Percentiles rank a stretch among this genome's conserved stretches.
phyloP scores from a whole-genome alignment of 805 yeast species.

The Candida chilensis region DNA sequence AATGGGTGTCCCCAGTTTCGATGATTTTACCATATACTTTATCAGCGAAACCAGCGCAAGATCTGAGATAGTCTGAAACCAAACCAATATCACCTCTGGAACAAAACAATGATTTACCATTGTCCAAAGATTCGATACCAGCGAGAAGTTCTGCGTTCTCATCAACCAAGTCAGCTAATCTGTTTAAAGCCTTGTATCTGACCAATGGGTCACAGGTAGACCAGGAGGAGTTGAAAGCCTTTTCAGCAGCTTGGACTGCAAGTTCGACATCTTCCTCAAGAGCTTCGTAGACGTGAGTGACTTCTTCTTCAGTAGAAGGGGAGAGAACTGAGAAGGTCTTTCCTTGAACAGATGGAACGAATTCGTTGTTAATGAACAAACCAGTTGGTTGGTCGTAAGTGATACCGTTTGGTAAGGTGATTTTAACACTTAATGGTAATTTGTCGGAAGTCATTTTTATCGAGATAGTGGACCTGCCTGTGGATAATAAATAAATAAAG shows the following conservation, averaged over 20 bases:
- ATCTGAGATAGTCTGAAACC: constrained; percentile 61
- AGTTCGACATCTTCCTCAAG: constrained; percentile 68
- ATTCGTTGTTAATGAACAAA: constrained; percentile 79
- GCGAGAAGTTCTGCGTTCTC: constrained; percentile 64
- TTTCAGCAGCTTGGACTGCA: constrained; percentile 81
- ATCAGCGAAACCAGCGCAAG: constrained; percentile 90
- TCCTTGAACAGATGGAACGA: constrained; percentile 47
- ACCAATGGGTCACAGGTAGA: constrained; percentile 56
- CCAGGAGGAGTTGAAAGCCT: constrained; percentile 69
- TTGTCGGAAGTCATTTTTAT: not conserved
- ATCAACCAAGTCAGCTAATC: constrained; percentile 74
- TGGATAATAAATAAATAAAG: no score
- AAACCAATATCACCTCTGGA: constrained; percentile 71
- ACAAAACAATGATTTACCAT: constrained; percentile 72
- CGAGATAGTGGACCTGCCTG: no score
- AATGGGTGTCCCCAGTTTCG: constrained; percentile 66
- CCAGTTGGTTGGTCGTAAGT: constrained; percentile 79
- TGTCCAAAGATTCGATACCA: constrained; percentile 76
- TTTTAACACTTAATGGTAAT: constrained; percentile 28
- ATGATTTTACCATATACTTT: constrained; percentile 70
- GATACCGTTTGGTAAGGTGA: constrained; percentile 65
- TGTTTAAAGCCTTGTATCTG: constrained; percentile 55
- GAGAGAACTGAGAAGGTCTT: constrained; percentile 53
- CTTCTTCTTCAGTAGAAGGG: constrained; percentile 65
- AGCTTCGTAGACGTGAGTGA: constrained; percentile 67